Evolutionary conservation across 1,284 basidiomycete genomes (phyloP), one percentile per base, ranked within the genome.

Genomic region (Sporisorium scitamineum): DNA sequence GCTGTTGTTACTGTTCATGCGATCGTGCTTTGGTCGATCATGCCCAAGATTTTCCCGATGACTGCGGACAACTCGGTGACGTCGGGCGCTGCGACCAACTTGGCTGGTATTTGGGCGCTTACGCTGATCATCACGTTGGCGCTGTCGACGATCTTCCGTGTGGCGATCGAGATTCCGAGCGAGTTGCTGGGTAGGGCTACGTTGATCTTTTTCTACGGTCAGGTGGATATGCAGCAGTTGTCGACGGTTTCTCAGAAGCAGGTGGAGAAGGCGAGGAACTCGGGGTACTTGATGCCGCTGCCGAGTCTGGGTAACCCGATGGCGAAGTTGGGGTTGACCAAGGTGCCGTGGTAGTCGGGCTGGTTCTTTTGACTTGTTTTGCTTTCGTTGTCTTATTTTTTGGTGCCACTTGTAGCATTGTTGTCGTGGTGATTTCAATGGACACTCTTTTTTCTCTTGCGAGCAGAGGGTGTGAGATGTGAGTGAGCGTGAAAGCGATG

Each of bases 41-140:
- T 76, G 62, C 70, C 74, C 22, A 68, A 65, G 62, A 45, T 76
- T 14, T 71, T 71, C 59, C 69, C 73, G 10, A 71, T 71, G 69
- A 54, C 54, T 13, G 41, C 63, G 20, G 60, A 31, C 14, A 45
- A 52, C 6, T 61, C 57, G 10, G 61, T 51, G 16, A 71, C 69
- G 5, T 64, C 64, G 0, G 54, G 51, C 24, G 66, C 73, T 13
- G 69, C 73, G 0, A 44, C 60, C 11, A 68, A 71, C 26, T 41
- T 76, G 32, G 69, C 54, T 11, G 65, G 66, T n/a, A 76, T 76
- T 59, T 76, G 73, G 73, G 65, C 63, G 9, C 42, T 68, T 32
- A 71, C 73, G 16, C 34, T 71, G 24, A 55, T 69, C 41, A 68
- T 76, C 42, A 62, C 64, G 11, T 48, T 76, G 24, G 64, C 61